Percentiles rank a stretch among this genome's conserved stretches.
Conservation (phyloP, 345 rosid species). For the Gossypium longicalyx region DNA sequence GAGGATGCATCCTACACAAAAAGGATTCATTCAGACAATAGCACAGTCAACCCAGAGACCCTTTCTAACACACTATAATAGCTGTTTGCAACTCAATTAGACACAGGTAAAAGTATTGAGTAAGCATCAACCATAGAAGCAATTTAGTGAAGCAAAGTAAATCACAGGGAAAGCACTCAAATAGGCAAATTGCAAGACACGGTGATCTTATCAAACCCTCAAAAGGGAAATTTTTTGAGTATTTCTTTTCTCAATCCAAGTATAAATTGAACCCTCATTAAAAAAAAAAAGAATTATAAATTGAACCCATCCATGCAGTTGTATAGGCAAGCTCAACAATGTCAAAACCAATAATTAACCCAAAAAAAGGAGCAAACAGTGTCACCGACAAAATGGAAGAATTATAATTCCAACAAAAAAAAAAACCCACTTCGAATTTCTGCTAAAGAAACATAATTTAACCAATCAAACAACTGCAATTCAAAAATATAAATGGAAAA, state of each 20-base stretch:
- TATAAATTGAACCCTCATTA: background rate
- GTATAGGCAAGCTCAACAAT: no score
- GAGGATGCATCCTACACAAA: no score
- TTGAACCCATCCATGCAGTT: background rate
- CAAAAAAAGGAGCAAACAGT: slow-evolving; percentile 3
- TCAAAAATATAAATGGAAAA: background rate
- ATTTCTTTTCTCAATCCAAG: background rate
- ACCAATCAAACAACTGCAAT: slow-evolving; percentile 2
- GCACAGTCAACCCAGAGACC: no score
- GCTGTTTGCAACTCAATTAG: background rate
- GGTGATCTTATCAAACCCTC: background rate
- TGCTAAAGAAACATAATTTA: background rate
- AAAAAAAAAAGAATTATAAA: background rate
- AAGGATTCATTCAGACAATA: no score
- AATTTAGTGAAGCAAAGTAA: no score
- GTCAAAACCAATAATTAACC: background rate
- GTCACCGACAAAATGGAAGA: slow-evolving; percentile 7
- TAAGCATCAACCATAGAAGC: background rate
- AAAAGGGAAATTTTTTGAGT: background rate
- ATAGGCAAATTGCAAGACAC: no score
- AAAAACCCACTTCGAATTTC: background rate
- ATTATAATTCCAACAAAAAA: background rate
- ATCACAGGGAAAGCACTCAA: no score
- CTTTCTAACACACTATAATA: background rate
- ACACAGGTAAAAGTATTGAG: background rate